Conservation (phyloP, 805 yeast genomes). For the Kodamaea kaohsiungensis region DNA sequence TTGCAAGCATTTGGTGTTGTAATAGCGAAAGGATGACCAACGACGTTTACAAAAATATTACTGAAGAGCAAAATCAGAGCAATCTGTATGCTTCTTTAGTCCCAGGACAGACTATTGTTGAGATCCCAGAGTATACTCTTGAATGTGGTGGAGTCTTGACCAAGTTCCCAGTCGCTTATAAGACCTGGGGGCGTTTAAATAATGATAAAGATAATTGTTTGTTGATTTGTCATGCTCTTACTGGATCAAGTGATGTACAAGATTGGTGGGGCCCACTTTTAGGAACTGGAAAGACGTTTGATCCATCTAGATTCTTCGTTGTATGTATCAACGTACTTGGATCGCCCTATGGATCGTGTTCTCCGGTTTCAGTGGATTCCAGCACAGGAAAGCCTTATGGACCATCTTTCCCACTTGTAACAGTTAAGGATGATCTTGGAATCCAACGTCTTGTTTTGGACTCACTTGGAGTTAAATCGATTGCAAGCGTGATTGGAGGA, state of each 20-base stretch:
- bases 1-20: constrained; percentile 20
- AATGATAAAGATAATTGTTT: constrained; percentile 69
- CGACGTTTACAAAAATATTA: constrained; percentile 36
- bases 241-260: constrained; percentile 92
- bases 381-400: constrained; percentile 78
- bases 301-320: constrained; percentile 82
- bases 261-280: constrained; percentile 99
- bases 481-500: constrained; percentile 91
- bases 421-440: constrained; percentile 89
- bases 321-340: constrained; percentile 92
- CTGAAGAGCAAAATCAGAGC: constrained; percentile 45
- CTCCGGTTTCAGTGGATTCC: constrained; percentile 84
- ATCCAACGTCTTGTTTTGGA: constrained; percentile 79
- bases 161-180: constrained; percentile 90
- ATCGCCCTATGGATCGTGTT: constrained; percentile 93
- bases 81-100: constrained; percentile 76
- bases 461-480: constrained; percentile 69
- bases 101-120: constrained; percentile 72
- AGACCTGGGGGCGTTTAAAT: constrained; percentile 91
- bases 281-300: constrained; percentile 86
- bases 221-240: constrained; percentile 93
- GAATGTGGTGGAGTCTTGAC: constrained; percentile 78
- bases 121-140: constrained; percentile 68
- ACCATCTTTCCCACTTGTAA: constrained; percentile 91
- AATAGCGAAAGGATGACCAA: constrained; percentile 14